Percentiles rank a stretch among this genome's conserved stretches.
Evolutionary conservation across 2,329 filamentous ascomycete genomes (phyloP).

Genomic region (Aspergillus sp.): DNA sequence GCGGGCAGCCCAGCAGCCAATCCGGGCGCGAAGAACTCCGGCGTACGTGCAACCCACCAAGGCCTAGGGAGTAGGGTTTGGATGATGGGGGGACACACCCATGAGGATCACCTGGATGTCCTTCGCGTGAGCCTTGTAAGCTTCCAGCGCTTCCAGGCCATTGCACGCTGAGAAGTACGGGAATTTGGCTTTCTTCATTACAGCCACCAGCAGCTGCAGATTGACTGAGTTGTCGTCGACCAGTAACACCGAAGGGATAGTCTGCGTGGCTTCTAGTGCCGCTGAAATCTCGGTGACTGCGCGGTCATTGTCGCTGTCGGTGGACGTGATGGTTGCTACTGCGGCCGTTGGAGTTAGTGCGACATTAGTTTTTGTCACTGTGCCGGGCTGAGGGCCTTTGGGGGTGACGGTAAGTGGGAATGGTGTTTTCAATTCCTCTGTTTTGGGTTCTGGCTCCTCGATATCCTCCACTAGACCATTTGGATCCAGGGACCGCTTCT

Average conservation of each 20-base stretch:
- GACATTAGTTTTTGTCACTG: background rate
- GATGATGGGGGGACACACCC: too few relatives aligned
- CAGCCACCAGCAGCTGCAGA: slow-evolving; percentile 7
- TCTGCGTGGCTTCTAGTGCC: background rate
- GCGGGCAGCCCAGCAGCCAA: too few relatives aligned
- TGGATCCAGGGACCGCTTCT: too few relatives aligned
- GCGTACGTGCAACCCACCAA: too few relatives aligned
- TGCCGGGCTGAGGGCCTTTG: background rate
- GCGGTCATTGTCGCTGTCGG: background rate
- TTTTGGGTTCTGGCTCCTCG: background rate
- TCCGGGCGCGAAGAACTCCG: too few relatives aligned
- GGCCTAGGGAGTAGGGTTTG: too few relatives aligned
- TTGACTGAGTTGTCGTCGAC: slow-evolving; percentile 13
- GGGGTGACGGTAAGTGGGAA: background rate
- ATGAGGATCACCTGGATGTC: slow-evolving; percentile 8
- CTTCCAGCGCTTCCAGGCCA: slow-evolving; percentile 5
- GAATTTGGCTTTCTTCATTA: slow-evolving; percentile 10
- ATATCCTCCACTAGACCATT: too few relatives aligned
- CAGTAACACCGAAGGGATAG: slow-evolving; percentile 3
- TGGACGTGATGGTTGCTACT: background rate
- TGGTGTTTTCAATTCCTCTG: background rate
- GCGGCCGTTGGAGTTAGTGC: background rate
- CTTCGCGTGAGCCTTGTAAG: background rate
- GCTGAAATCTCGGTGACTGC: slow-evolving; percentile 1
- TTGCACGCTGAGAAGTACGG: background rate